Conservation (phyloP, 2,329 filamentous ascomycete species). For the Torrubiellomyces zombiae region DNA sequence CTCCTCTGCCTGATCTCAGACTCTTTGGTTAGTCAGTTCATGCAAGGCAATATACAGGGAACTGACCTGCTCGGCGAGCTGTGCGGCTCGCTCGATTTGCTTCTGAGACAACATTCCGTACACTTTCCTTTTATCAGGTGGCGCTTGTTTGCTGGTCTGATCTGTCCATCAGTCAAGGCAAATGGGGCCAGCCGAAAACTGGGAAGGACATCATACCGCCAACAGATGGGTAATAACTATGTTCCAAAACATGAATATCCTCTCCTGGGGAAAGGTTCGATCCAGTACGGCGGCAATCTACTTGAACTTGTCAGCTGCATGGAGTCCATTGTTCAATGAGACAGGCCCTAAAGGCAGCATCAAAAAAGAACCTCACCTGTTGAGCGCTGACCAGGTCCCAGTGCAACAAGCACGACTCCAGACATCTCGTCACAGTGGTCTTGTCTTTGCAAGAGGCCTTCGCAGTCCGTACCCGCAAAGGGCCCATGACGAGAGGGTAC, state of each 20-base stretch:
- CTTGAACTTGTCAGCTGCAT: neutral
- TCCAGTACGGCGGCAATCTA: slow-evolving; percentile 39
- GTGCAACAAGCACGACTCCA: slow-evolving; percentile 35
- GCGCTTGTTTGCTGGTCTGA: slow-evolving; percentile 28
- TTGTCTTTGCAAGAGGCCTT: slow-evolving; percentile 35
- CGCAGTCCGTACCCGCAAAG: slow-evolving; percentile 30
- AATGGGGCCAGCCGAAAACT: neutral
- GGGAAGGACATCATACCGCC: slow-evolving; percentile 22
- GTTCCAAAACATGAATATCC: slow-evolving; percentile 35
- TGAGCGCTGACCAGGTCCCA: slow-evolving; percentile 41
- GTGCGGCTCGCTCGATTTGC: slow-evolving; percentile 33
- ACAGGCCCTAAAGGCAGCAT: neutral
- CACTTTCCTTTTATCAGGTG: slow-evolving; percentile 30
- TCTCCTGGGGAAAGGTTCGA: slow-evolving; percentile 30
- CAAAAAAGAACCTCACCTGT: slow-evolving; percentile 25
- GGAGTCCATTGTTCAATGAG: too few relatives aligned
- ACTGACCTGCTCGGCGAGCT: slow-evolving; percentile 27
- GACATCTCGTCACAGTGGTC: slow-evolving; percentile 22
- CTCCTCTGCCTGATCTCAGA: slow-evolving; percentile 8
- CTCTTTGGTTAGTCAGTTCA: too few relatives aligned
- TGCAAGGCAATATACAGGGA: too few relatives aligned
- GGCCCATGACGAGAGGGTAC: slow-evolving; percentile 30
- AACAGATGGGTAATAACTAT: slow-evolving; percentile 36
- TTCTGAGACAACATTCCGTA: slow-evolving; percentile 34
- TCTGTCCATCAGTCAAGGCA: slow-evolving; percentile 1